A percentile compares a stretch with the other conserved stretches of the same genome.
These are phyloP conservation scores for Penicillium frequentans DNA, from an alignment of 2,329 filamentous ascomycete species.

Conservation along the genomic window DNA sequence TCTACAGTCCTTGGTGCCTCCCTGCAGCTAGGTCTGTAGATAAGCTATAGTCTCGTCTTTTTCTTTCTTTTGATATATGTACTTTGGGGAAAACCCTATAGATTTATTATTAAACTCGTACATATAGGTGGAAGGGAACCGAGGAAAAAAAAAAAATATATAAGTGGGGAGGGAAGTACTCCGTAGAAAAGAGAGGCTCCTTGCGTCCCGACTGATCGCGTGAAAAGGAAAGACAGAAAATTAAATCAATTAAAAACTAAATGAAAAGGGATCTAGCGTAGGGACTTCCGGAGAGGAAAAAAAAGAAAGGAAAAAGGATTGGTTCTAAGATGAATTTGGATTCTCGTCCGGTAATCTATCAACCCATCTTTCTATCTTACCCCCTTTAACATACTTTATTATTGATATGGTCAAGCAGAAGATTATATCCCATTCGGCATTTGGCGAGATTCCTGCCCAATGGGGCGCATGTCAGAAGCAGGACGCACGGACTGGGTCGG, in stretches of 20 bases:
- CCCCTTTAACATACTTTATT: neutral
- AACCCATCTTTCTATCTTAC: neutral
- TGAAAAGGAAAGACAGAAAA: neutral
- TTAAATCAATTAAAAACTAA: too few species aligned
- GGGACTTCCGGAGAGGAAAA: neutral
- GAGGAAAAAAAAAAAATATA: neutral
- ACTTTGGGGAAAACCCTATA: neutral
- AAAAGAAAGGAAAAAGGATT: neutral
- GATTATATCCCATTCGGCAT: neutral
- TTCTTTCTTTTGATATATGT: neutral
- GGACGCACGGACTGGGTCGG: conserved; percentile 20
- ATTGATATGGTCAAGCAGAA: neutral
- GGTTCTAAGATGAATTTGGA: neutral
- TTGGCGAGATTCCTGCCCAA: conserved; percentile 17
- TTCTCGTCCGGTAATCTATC: neutral
- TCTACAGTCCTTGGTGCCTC: too few species aligned
- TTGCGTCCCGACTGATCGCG: conserved; percentile 3
- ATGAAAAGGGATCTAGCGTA: too few species aligned
- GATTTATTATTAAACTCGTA: neutral
- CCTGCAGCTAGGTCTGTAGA: neutral
- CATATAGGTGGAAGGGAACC: neutral
- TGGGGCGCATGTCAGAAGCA: conserved; percentile 1
- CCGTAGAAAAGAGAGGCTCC: neutral
- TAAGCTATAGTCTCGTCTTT: neutral
- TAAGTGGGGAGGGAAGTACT: neutral